These are phyloP conservation scores for Tylopilus plumbeoviolaceoides DNA, from an alignment of 768 basidiomycete species.

Conservation along the genomic window DNA sequence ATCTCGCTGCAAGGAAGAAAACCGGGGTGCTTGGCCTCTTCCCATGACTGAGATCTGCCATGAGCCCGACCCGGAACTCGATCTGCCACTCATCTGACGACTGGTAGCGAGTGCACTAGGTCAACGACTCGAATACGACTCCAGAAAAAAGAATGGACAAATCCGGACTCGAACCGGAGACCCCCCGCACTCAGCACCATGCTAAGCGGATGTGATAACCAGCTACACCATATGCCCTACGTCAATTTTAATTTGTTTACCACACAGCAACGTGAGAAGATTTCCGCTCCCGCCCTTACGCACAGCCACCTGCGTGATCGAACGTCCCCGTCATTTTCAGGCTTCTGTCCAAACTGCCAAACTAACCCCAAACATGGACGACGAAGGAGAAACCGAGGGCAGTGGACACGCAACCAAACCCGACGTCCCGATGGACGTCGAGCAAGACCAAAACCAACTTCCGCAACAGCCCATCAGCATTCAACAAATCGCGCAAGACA, in stretches of 20 bases:
- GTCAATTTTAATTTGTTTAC: background rate
- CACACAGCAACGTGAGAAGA: constrained; percentile 4
- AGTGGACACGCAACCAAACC: background rate
- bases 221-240: constrained; percentile 38
- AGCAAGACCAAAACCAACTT: constrained; percentile 11
- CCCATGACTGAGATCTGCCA: too few species aligned
- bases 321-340: constrained; percentile 26
- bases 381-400: constrained; percentile 12
- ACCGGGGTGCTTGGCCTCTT: too few species aligned
- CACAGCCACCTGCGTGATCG: constrained; percentile 29
- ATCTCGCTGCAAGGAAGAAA: too few species aligned
- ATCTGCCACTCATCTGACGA: too few species aligned
- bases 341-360: constrained; percentile 14
- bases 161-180: constrained; percentile 40
- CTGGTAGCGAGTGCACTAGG: too few species aligned
- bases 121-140: too few species aligned
- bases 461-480: background rate
- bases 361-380: constrained; percentile 21
- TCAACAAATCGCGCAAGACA: background rate
- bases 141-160: constrained; percentile 34
- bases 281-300: background rate
- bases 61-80: too few species aligned
- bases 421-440: constrained; percentile 22
- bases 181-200: constrained; percentile 34
- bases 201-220: constrained; percentile 41